These are phyloP conservation scores for Kazachstania viticola DNA, from an alignment of 805 yeast species.

Conservation along the genomic window DNA sequence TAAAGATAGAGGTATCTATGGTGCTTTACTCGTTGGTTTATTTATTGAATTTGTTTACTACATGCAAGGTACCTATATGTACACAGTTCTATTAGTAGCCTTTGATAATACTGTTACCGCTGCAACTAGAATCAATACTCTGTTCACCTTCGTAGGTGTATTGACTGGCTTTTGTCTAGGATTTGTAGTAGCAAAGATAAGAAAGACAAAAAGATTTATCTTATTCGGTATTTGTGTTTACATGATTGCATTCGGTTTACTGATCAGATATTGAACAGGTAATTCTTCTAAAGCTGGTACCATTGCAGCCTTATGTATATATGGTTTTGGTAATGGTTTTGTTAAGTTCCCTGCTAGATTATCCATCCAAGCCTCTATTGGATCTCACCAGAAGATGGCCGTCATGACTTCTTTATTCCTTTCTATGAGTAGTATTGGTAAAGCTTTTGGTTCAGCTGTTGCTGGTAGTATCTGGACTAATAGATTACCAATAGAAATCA, in stretches of 20 bases:
- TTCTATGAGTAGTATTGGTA: slow-evolving; percentile 49
- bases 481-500: slow-evolving; percentile 33
- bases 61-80: slow-evolving; percentile 55
- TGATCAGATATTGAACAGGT: slow-evolving; percentile 44
- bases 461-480: slow-evolving; percentile 55
- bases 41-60: slow-evolving; percentile 47
- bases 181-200: slow-evolving; percentile 35
- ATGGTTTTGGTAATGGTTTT: slow-evolving; percentile 66
- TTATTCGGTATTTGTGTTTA: slow-evolving; percentile 46
- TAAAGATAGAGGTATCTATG: slow-evolving; percentile 52
- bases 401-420: slow-evolving; percentile 43
- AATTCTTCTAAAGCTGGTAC: slow-evolving; percentile 39
- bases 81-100: slow-evolving; percentile 48
- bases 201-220: slow-evolving; percentile 48
- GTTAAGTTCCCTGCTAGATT: slow-evolving; percentile 58
- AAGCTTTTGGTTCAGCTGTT: slow-evolving; percentile 49
- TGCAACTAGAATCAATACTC: slow-evolving; percentile 52
- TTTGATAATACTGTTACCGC: slow-evolving; percentile 40
- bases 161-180: slow-evolving; percentile 49
- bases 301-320: slow-evolving; percentile 48
- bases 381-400: slow-evolving; percentile 52
- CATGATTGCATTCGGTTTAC: slow-evolving; percentile 48
- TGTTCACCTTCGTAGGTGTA: slow-evolving; percentile 56
- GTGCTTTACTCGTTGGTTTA: slow-evolving; percentile 45
- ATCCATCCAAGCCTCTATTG: slow-evolving; percentile 45